Evolutionary conservation across 1,284 basidiomycete genomes (phyloP), one percentile per base, ranked within the genome.

Genomic region (Xerocomus nothofagi): DNA sequence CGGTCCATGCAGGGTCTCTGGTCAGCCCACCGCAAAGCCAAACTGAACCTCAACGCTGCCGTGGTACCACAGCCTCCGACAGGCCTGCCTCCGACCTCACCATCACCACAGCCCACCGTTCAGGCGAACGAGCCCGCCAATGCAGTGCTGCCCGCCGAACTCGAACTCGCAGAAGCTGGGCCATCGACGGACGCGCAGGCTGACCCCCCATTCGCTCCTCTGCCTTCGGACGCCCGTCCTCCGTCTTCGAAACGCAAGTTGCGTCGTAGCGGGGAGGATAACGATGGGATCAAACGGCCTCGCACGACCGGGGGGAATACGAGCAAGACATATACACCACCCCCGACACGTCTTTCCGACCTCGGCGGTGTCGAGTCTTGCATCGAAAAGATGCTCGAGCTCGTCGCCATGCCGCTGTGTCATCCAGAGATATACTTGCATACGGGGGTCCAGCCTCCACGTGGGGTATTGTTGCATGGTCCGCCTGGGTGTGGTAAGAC

Each of bases 401-500:
- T 97, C 18, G 93, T 98, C 21, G 94, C 92, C 0, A 88, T 98
- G 81, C 96, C 96, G 0, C 72, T 99, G 4, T 86, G 88, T 49
- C 96, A 98, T 70, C 96, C 96, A 0, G 96, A 99, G 68, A 86
- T 99, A 12, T 99, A 98, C 71, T 70, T 91, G 6, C 88, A 94
- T 60, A 96, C 93, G 0, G 96, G 96, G 2, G 89, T 98, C 10
- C 88, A 91, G 57, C 88, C 95, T 4, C 95, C 95, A 0, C 75
- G 94, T 43, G 96, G 96, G n/a, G 93, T 99, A 0, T 71, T 99
- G 20, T 72, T 99, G 7, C 92, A 98, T 69, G 97, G 96, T 2
- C 96, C 96, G 2, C 95, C 96, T 0, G 96, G 96, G 8, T 98
- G 95, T 63, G 97, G 97, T 12, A 99, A 99, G 73, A 97, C 94